A percentile compares a stretch with the other conserved stretches of the same genome.
phyloP scores from a whole-genome alignment of 176 grass and related monocot species.

The Bolboschoenus planiculmis region DNA sequence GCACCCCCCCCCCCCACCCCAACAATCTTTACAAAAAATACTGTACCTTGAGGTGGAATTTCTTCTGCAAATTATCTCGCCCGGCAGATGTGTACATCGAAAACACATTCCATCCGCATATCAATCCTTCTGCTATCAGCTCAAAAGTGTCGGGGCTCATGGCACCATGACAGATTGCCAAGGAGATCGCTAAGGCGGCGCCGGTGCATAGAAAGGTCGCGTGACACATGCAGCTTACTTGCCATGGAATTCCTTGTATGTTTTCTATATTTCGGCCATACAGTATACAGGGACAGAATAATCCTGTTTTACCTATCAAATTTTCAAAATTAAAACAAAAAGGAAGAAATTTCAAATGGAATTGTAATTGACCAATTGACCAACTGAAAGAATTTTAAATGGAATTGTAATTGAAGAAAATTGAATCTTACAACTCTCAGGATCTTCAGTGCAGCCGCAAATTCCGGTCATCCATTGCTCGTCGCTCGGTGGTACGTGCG shows the following conservation, averaged over 20 bases:
- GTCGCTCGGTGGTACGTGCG: slow-evolving; percentile 36
- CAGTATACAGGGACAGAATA: slow-evolving; percentile 83
- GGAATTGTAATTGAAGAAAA: background rate
- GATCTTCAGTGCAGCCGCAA: slow-evolving; percentile 49
- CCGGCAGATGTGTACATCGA: slow-evolving; percentile 54
- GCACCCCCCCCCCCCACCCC: no score
- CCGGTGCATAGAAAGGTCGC: slow-evolving; percentile 62
- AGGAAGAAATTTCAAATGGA: background rate
- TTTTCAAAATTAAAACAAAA: slow-evolving; percentile 10
- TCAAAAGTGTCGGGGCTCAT: slow-evolving; percentile 52
- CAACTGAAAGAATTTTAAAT: background rate
- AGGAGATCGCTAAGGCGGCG: slow-evolving; percentile 55
- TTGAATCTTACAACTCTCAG: slow-evolving; percentile 48
- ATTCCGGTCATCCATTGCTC: slow-evolving; percentile 58
- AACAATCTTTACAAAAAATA: background rate
- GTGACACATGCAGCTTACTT: slow-evolving; percentile 58
- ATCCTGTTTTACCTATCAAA: slow-evolving; percentile 57
- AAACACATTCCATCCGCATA: slow-evolving; percentile 75
- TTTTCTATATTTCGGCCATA: slow-evolving; percentile 71
- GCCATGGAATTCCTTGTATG: slow-evolving; percentile 66
- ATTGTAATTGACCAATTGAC: no score
- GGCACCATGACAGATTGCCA: slow-evolving; percentile 49
- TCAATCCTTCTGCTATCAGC: slow-evolving; percentile 60
- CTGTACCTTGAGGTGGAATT: slow-evolving; percentile 84
- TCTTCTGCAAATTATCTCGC: slow-evolving; percentile 70